Percentiles rank a stretch among this genome's conserved stretches.
These are phyloP conservation scores for Acanthamoeba healyi DNA, from an alignment of 208 protist genomes.

Conservation along the genomic window DNA sequence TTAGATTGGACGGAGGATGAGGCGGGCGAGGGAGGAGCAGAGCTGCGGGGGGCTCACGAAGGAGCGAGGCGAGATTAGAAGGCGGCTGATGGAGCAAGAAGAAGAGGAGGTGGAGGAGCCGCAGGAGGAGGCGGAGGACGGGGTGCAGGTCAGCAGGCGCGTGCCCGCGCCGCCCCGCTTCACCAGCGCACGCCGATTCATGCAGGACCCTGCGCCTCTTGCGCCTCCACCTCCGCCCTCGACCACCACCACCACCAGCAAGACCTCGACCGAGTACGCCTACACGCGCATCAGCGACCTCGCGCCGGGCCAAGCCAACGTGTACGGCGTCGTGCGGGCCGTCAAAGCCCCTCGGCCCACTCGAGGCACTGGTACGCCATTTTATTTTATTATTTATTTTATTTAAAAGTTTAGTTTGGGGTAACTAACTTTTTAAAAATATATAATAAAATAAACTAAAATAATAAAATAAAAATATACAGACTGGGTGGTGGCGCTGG, in stretches of 20 bases:
- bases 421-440: no score
- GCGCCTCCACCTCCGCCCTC: neutral
- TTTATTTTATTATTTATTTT: neutral
- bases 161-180: neutral
- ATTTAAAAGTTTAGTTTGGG: neutral
- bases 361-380: neutral
- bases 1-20: neutral
- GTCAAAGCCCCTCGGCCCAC: neutral
- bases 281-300: slow-evolving; percentile 59
- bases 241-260: neutral
- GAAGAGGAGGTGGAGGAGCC: slow-evolving; percentile 1
- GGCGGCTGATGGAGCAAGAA: neutral
- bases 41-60: neutral
- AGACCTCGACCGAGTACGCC: neutral
- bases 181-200: slow-evolving; percentile 37
- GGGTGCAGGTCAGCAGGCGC: neutral
- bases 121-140: neutral
- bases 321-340: neutral
- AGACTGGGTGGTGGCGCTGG: slow-evolving; percentile 46
- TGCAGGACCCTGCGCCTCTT: neutral
- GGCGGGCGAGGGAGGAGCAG: neutral
- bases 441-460: neutral
- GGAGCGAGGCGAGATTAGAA: neutral
- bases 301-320: neutral
- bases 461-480: neutral